Conservation (phyloP, 2,329 filamentous ascomycete species). For the Hymenotorrendiella dingleyae region DNA sequence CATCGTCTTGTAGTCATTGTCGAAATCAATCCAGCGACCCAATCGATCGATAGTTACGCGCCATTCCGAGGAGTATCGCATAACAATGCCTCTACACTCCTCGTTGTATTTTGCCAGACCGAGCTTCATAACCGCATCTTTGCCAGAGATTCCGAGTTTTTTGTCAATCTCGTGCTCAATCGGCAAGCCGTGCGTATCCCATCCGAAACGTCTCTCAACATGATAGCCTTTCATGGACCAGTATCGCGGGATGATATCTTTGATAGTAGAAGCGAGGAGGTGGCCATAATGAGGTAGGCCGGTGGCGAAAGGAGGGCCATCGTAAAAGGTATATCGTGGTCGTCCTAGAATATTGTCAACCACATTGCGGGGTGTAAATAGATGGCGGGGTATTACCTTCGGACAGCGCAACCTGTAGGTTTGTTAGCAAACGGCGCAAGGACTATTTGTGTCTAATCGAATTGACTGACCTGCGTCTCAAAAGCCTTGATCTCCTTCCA, state of each 20-base stretch:
- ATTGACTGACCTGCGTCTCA: constrained; percentile 64
- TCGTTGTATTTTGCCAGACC: constrained; percentile 87
- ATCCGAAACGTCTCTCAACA: constrained; percentile 88
- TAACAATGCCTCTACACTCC: constrained; percentile 87
- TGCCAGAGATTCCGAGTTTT: constrained; percentile 81
- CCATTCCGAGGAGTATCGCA: constrained; percentile 86
- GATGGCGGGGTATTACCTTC: constrained; percentile 43
- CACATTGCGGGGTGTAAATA: not conserved
- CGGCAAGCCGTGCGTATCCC: constrained; percentile 91
- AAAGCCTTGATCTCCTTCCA: constrained; percentile 95
- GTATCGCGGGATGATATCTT: constrained; percentile 93
- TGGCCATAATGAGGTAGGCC: constrained; percentile 61
- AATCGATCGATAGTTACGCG: constrained; percentile 79
- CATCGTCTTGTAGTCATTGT: constrained; percentile 98
- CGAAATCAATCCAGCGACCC: constrained; percentile 95
- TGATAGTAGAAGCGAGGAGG: constrained; percentile 84
- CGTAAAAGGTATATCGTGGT: constrained; percentile 90
- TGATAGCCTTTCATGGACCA: constrained; percentile 97
- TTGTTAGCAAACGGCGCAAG: constrained; percentile 6
- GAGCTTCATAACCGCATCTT: constrained; percentile 78
- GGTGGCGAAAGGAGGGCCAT: constrained; percentile 76
- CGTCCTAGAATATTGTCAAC: constrained; percentile 32
- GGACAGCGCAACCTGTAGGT: constrained; percentile 64
- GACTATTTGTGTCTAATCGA: no score
- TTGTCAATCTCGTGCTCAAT: constrained; percentile 98